Percentiles rank a stretch among this genome's conserved stretches.
phyloP scores from a whole-genome alignment of 371 early-diverging fungal species.

The Scutellospora calospora region DNA sequence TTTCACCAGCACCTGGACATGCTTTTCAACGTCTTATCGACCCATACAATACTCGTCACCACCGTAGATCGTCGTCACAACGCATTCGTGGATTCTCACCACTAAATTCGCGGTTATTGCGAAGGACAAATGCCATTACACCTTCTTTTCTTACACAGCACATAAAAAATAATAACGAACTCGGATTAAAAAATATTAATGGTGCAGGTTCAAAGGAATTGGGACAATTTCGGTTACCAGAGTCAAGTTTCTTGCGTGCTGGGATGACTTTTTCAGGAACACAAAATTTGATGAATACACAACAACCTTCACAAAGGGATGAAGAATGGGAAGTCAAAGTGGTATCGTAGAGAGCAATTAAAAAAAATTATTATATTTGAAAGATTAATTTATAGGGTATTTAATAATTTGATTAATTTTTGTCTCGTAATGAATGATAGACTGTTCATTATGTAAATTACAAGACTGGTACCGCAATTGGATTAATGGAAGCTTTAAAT shows the following conservation, averaged over 20 bases:
- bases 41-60: constrained; percentile 3
- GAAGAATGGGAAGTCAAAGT: constrained; percentile 60
- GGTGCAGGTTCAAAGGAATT: constrained; percentile 23
- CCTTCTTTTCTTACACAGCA: constrained; percentile 29
- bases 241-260: constrained; percentile 45
- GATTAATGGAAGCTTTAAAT: constrained; percentile 65
- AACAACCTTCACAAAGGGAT: constrained; percentile 42
- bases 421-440: constrained; percentile 39
- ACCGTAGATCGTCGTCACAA: constrained; percentile 32
- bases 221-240: constrained; percentile 14
- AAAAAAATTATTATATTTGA: constrained; percentile 17
- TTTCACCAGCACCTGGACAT: neutral
- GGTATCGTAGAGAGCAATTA: constrained; percentile 44
- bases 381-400: neutral
- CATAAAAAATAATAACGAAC: constrained; percentile 21
- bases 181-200: neutral
- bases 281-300: constrained; percentile 49
- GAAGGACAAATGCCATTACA: constrained; percentile 20
- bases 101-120: neutral
- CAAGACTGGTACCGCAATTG: constrained; percentile 54
- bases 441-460: constrained; percentile 62
- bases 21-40: neutral
- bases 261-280: constrained; percentile 53
- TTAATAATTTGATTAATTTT: neutral
- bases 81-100: constrained; percentile 26